A percentile compares a stretch with the other conserved stretches of the same genome.
These are phyloP conservation scores for Amanita polypyramis DNA, from an alignment of 768 basidiomycete genomes.

Conservation along the genomic window DNA sequence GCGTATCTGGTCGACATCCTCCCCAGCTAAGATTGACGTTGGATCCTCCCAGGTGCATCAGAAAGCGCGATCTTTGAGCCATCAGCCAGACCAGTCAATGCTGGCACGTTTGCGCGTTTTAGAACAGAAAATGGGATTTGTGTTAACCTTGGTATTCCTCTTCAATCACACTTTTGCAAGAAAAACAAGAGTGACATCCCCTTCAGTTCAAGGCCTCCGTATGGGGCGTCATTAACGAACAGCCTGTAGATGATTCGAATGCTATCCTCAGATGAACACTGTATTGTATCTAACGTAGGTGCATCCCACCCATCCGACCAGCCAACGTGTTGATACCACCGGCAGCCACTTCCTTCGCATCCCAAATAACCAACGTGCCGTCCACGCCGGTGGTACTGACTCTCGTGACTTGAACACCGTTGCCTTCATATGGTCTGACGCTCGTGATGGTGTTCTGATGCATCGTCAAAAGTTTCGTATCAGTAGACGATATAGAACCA, in stretches of 20 bases:
- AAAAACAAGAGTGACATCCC: background rate
- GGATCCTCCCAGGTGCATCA: slow-evolving; percentile 39
- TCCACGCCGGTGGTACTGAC: slow-evolving; percentile 93
- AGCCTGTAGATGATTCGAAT: slow-evolving; percentile 29
- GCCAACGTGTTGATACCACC: slow-evolving; percentile 25
- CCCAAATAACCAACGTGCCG: slow-evolving; percentile 89
- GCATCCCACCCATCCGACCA: slow-evolving; percentile 39
- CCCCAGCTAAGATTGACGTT: background rate
- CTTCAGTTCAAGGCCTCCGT: slow-evolving; percentile 90
- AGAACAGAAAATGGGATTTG: slow-evolving; percentile 92
- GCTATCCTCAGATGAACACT: slow-evolving; percentile 18
- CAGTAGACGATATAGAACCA: slow-evolving; percentile 20
- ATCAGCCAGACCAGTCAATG: slow-evolving; percentile 70
- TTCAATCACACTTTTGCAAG: slow-evolving; percentile 4
- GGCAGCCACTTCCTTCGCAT: slow-evolving; percentile 47
- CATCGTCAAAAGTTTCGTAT: slow-evolving; percentile 78
- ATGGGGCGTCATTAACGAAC: slow-evolving; percentile 87
- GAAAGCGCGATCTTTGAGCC: slow-evolving; percentile 59
- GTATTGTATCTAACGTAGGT: slow-evolving; percentile 21
- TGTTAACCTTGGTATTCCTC: slow-evolving; percentile 71
- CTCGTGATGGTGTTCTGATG: slow-evolving; percentile 99
- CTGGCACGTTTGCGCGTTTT: slow-evolving; percentile 67
- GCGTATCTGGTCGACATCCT: slow-evolving; percentile 15
- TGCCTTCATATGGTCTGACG: slow-evolving; percentile 63
- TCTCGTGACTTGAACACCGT: slow-evolving; percentile 47